Conservation (phyloP, 495 filamentous ascomycete species). For the Hypoxylon fuscum region DNA sequence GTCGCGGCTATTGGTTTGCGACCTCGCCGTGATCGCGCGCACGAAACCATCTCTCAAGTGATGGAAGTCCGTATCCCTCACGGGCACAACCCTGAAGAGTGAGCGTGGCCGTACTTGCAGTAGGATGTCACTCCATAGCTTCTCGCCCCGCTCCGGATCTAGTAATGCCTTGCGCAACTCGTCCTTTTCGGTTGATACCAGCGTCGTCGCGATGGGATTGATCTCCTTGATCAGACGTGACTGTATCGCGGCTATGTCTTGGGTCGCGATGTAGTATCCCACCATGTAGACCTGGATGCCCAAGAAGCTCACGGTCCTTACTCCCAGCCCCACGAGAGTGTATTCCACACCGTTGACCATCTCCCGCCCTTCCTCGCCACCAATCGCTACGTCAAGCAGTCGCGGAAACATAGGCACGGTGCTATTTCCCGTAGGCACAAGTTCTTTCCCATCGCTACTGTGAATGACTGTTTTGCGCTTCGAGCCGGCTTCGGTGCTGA, state of each 20-base stretch:
- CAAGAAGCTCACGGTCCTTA: constrained; percentile 88
- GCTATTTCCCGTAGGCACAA: constrained; percentile 83
- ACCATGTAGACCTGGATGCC: constrained; percentile 95
- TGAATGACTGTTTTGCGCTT: constrained; percentile 66
- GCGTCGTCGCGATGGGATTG: constrained; percentile 76
- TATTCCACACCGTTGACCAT: constrained; percentile 68
- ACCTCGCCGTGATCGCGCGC: constrained; percentile 78
- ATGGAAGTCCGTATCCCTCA: constrained; percentile 87
- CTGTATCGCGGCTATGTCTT: constrained; percentile 71
- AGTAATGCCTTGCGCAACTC: constrained; percentile 72
- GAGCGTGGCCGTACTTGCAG: constrained; percentile 68
- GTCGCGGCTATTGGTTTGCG: constrained; percentile 57
- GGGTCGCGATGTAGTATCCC: constrained; percentile 84
- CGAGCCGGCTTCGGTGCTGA: constrained; percentile 49
- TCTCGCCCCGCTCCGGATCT: constrained; percentile 71
- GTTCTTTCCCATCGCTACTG: constrained; percentile 65
- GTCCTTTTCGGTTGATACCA: constrained; percentile 81
- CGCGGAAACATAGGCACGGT: constrained; percentile 83
- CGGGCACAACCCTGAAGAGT: constrained; percentile 81
- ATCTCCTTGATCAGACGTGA: constrained; percentile 57
- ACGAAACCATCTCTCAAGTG: constrained; percentile 94
- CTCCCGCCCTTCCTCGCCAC: constrained; percentile 42
- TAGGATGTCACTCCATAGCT: constrained; percentile 77
- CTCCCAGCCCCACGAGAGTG: constrained; percentile 84
- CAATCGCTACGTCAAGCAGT: constrained; percentile 68